Base-by-base conservation (phyloP, 768 basidiomycete species). In the Daedaleopsis nitida region DNA sequence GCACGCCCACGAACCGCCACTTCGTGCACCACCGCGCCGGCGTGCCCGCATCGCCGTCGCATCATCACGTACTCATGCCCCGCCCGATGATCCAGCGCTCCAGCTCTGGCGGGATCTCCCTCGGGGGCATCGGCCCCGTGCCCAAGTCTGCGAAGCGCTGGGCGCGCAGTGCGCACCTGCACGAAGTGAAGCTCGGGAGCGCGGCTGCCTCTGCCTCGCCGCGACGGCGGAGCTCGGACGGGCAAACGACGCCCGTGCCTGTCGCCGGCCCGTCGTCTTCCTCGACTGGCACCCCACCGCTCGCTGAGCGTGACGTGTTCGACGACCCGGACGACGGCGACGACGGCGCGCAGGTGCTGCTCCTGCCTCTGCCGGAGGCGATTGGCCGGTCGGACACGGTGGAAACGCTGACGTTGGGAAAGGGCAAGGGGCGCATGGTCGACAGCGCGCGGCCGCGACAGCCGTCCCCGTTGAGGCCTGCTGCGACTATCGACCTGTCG, bases 141-240 rank as follows among this genome's bases (percentile, higher is more conserved):
- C 80, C 80, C 53, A 81, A 81, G 56, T 78, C 78, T 0, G 80
- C 82, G 17, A 83, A 80, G 62, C 79, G 79, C 39, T 86, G 85
- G 81, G 88, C 87, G 21, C 76, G 85, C 39, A 86, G 78, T 0
- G 85, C 89, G 3, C 89, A 91, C 75, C 65, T 90, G 49, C 89
- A 91, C 63, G 85, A 88, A 67, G 83, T 89, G n/a, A 69, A 68
- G 63, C 58, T 53, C 52, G 48, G 45, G 51, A 54, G 17, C 11
- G 39, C 13, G 10, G 17, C 13, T 5, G 39, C 11, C 39, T 2
- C 17, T 2, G 39, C 39, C 39, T 42, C 39, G 39, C 17, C 39
- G 42, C 49, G 47, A 23, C 57, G 53, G 2, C 39, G 17, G 24
- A 24, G 32, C 19, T 8, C 12, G 13, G 42, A 37, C 24, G 58